phyloP scores from a whole-genome alignment of 306 rosid genomes.

The Boehmeria nivea region DNA sequence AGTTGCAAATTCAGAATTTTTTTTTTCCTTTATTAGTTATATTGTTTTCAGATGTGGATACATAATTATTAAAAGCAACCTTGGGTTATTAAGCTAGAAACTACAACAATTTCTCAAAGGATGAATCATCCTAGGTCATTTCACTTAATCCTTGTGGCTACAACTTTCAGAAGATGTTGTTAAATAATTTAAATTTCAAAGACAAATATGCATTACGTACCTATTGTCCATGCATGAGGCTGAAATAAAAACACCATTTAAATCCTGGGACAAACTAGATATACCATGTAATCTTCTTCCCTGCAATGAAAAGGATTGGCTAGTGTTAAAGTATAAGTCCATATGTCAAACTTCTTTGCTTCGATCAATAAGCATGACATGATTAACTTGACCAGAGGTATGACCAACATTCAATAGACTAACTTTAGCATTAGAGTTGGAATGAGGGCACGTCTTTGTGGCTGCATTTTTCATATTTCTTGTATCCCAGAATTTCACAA shows the following conservation, averaged over 20 bases:
- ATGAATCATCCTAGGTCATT: neutral
- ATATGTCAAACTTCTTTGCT: neutral
- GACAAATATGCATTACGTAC: conserved; percentile 25
- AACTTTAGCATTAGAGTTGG: conserved; percentile 58
- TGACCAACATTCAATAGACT: conserved; percentile 3
- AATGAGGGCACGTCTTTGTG: conserved; percentile 51
- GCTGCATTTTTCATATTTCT: conserved; percentile 61
- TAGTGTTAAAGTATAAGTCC: neutral
- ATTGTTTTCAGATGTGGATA: no score
- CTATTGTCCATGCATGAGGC: conserved; percentile 95
- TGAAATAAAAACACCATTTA: conserved; percentile 63
- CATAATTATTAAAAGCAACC: no score
- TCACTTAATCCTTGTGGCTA: no score
- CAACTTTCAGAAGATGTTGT: no score
- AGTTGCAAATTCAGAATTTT: neutral
- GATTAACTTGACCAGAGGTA: neutral
- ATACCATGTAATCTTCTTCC: conserved; percentile 72
- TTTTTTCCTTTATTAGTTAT: no score
- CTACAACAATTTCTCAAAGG: neutral
- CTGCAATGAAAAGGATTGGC: conserved; percentile 45
- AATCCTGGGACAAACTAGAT: conserved; percentile 95
- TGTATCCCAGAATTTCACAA: conserved; percentile 91
- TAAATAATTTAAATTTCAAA: no score
- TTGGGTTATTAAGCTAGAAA: neutral
- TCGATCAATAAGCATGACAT: neutral